Percentiles rank a stretch among this genome's conserved stretches.
Evolutionary conservation across 2,329 filamentous ascomycete species (phyloP).

Genomic region (Aspergillus pseudoglaucus): DNA sequence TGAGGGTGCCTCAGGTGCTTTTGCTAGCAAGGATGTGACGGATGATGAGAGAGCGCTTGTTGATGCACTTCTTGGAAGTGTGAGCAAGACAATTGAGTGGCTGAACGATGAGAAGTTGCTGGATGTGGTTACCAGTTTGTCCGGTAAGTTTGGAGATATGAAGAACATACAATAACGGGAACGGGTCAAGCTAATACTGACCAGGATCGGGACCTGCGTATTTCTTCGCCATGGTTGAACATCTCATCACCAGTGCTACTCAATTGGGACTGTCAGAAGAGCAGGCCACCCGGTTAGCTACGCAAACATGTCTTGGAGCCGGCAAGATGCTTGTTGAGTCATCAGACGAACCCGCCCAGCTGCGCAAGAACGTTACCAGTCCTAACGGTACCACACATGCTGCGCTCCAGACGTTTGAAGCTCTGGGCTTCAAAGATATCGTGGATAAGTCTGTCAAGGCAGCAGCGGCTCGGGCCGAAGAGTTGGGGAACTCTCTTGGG

Average conservation of each 20-base stretch:
- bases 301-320: slow-evolving; percentile 30
- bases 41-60: slow-evolving; percentile 25
- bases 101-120: slow-evolving; percentile 27
- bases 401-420: slow-evolving; percentile 26
- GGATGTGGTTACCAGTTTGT: slow-evolving; percentile 32
- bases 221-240: slow-evolving; percentile 33
- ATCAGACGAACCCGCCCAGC: slow-evolving; percentile 22
- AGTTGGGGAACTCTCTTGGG: slow-evolving; percentile 16
- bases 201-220: slow-evolving; percentile 31
- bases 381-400: slow-evolving; percentile 30
- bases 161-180: not conserved
- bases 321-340: slow-evolving; percentile 30
- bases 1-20: slow-evolving; percentile 27
- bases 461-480: slow-evolving; percentile 24
- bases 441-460: slow-evolving; percentile 28
- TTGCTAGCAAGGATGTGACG: slow-evolving; percentile 21
- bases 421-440: slow-evolving; percentile 21
- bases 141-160: slow-evolving; percentile 27
- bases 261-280: slow-evolving; percentile 25
- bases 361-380: slow-evolving; percentile 32
- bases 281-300: slow-evolving; percentile 27
- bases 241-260: slow-evolving; percentile 26
- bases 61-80: slow-evolving; percentile 20
- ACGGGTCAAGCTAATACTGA: not conserved
- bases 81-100: slow-evolving; percentile 30